Conservation (phyloP, 805 yeast species). For the Teunomyces pallodes region DNA sequence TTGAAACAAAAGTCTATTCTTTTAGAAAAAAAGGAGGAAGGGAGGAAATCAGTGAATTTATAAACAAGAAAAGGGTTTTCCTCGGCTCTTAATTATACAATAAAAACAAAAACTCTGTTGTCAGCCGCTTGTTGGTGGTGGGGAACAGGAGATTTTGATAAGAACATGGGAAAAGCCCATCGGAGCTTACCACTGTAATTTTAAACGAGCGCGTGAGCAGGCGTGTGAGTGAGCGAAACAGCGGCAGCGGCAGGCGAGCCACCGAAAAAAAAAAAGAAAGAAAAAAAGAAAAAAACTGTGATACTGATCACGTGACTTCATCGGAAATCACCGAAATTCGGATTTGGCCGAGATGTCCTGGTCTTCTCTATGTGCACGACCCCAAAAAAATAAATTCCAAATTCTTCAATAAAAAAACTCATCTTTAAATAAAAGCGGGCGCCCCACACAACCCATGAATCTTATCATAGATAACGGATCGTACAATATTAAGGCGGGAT, state of each 20-base stretch:
- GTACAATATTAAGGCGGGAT: conserved; percentile 62
- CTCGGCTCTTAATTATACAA: too few relatives aligned
- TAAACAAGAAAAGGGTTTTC: too few relatives aligned
- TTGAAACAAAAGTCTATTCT: neutral
- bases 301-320: neutral
- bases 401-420: neutral
- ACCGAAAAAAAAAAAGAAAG: too few relatives aligned
- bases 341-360: neutral
- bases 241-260: too few relatives aligned
- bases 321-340: neutral
- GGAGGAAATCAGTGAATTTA: neutral
- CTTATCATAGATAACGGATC: conserved; percentile 89
- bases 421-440: neutral
- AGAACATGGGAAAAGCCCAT: too few relatives aligned
- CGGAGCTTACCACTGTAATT: too few relatives aligned
- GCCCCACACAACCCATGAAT: conserved; percentile 7
- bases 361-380: neutral
- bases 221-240: too few relatives aligned
- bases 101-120: too few relatives aligned
- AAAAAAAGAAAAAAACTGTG: neutral
- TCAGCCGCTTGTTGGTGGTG: too few relatives aligned
- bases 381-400: neutral
- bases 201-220: too few relatives aligned
- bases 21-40: neutral
- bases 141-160: too few relatives aligned